Conservation (phyloP, 2,329 filamentous ascomycete genomes). For the Albifimbria verrucaria region DNA sequence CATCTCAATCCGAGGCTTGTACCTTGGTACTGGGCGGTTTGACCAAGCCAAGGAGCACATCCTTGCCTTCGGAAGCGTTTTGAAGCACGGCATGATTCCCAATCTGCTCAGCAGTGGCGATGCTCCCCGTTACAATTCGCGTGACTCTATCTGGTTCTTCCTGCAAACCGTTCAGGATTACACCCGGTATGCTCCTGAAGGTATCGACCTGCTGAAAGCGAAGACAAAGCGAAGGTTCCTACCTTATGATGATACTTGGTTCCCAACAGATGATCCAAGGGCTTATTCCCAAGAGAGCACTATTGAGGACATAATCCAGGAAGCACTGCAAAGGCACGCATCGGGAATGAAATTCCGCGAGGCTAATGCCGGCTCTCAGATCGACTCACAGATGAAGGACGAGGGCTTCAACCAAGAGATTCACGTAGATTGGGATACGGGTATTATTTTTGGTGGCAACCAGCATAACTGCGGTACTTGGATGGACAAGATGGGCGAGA, state of each 20-base stretch:
- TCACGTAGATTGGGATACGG: slow-evolving; percentile 83
- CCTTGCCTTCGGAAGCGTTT: slow-evolving; percentile 85
- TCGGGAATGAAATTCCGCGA: slow-evolving; percentile 88
- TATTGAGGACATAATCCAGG: slow-evolving; percentile 86
- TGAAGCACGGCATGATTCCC: slow-evolving; percentile 98
- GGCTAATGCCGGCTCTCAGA: slow-evolving; percentile 82
- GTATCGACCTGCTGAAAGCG: slow-evolving; percentile 68
- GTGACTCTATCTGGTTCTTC: slow-evolving; percentile 98
- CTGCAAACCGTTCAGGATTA: slow-evolving; percentile 96
- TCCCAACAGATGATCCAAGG: slow-evolving; percentile 72
- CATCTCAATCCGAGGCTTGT: slow-evolving; percentile 90
- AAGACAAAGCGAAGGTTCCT: slow-evolving; percentile 82
- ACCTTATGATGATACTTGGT: slow-evolving; percentile 95
- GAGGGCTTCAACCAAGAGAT: slow-evolving; percentile 92
- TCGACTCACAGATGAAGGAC: slow-evolving; percentile 90
- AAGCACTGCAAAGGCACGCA: slow-evolving; percentile 89
- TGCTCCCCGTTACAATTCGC: slow-evolving; percentile 87
- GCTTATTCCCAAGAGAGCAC: slow-evolving; percentile 85
- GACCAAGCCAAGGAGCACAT: slow-evolving; percentile 92
- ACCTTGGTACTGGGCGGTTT: slow-evolving; percentile 84
- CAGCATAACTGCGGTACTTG: slow-evolving; percentile 96
- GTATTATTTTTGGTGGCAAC: slow-evolving; percentile 90
- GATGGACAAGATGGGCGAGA: slow-evolving; percentile 99
- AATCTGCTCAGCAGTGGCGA: slow-evolving; percentile 87
- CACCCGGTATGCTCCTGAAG: slow-evolving; percentile 74